Evolutionary conservation across 805 yeast species (phyloP).

Genomic region (Tetrapisispora arboricola): DNA sequence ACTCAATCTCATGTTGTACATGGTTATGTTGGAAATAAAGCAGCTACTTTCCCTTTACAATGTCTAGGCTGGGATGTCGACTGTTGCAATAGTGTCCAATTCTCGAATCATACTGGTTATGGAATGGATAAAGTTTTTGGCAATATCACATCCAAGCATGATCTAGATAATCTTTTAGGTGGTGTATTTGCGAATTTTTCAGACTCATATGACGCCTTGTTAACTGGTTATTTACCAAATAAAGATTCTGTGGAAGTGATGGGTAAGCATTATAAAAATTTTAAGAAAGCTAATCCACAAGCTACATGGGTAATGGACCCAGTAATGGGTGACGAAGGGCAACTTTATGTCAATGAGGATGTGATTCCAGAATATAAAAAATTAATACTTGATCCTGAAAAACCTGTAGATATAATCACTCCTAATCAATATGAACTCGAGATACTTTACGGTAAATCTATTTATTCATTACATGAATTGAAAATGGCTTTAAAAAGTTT

Average conservation of each 20-base stretch:
- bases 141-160: constrained; percentile 31
- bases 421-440: constrained; percentile 91
- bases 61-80: constrained; percentile 89
- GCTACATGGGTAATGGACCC: constrained; percentile 59
- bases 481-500: constrained; percentile 37
- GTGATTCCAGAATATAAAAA: constrained; percentile 50
- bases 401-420: constrained; percentile 60
- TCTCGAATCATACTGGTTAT: constrained; percentile 89
- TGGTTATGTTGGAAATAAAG: constrained; percentile 90
- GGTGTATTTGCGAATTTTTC: constrained; percentile 31
- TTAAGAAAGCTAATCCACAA: constrained; percentile 29
- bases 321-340: constrained; percentile 73
- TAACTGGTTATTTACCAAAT: constrained; percentile 64
- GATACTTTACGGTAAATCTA: constrained; percentile 44
- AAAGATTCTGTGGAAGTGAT: constrained; percentile 37
- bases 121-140: constrained; percentile 34
- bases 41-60: constrained; percentile 85
- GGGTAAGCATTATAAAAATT: constrained; percentile 30
- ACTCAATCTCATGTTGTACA: constrained; percentile 85
- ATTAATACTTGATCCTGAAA: constrained; percentile 31
- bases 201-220: constrained; percentile 39
- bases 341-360: constrained; percentile 48
- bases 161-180: constrained; percentile 31
- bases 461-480: constrained; percentile 33
- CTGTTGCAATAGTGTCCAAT: constrained; percentile 75